Base-by-base conservation (phyloP, 352 stramenopile species). In the Phytophthora pisi region DNA sequence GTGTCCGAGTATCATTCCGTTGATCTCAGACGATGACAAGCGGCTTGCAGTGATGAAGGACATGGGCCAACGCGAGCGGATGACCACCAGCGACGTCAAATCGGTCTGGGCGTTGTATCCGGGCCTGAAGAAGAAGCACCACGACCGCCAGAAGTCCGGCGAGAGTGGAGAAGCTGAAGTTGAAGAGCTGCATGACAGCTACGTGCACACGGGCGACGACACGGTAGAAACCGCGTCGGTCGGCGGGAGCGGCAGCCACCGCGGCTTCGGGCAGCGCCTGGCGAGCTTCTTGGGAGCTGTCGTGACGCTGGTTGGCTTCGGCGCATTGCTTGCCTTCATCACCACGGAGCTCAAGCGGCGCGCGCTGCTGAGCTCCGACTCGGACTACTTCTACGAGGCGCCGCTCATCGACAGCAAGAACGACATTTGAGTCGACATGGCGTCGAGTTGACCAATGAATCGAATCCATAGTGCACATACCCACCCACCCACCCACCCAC, bases 41-140 rank as follows among this genome's bases (percentile, higher is more conserved):
- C 84, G 88, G 16, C 53, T 82, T 5, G 68, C 58, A 30, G 81
- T 93, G 51, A 81, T 94, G 61, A 72, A 61, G 9, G 68, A 69
- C 31, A 95, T 95, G 86, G 84, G 88, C 0, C 86, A 95, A 69
- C 85, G 88, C 34, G 81, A 92, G 40, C 59, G 85, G 30, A 72
- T 95, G 60, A 80, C 84, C 9, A 77, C 82, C 9, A 86, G 78
- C 18, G 88, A 94, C 51, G 86, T 94, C 64, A 83, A 93, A 57
- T 82, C 82, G 5, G 81, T 94, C 15, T 93, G 84, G 86, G 64
- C 62, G 2, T 60, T 95, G 8, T 94, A 95, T 61, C 87, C 88
- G 38, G 54, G 50, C 20, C 74, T 95, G 15, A 73, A 74, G 51
- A 84, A 78, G 51, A 68, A 86, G 46, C 49, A 66, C n/a, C 66